A percentile compares a stretch with the other conserved stretches of the same genome.
These are phyloP conservation scores for Glycine soja DNA, from an alignment of 306 rosid genomes.

Conservation along the genomic window DNA sequence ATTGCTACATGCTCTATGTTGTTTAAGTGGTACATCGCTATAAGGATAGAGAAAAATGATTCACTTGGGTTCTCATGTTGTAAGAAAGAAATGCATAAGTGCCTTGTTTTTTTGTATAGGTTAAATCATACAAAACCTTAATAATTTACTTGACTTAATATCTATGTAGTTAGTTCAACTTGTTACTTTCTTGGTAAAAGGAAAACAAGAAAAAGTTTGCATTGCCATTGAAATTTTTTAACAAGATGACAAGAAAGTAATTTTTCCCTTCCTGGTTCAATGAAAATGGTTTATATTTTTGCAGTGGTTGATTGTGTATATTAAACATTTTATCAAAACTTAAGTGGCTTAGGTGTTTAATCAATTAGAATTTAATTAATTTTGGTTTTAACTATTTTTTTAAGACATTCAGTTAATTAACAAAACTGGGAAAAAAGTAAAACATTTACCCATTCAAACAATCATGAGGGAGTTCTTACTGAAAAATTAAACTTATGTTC, in stretches of 20 bases:
- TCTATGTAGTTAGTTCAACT: not conserved
- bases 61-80: slow-evolving; percentile 2
- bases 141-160: not conserved
- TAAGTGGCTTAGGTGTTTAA: not conserved
- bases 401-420: not conserved
- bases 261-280: not conserved
- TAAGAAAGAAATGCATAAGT: not conserved
- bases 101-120: not conserved
- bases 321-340: not conserved
- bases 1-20: not conserved
- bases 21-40: not conserved
- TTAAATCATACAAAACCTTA: not conserved
- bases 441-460: not conserved
- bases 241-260: slow-evolving; percentile 6
- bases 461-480: not conserved
- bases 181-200: not conserved
- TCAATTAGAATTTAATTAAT: slow-evolving; percentile 16
- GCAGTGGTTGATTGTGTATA: not conserved
- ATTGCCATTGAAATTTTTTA: not conserved
- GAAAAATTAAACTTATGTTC: not conserved
- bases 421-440: not conserved
- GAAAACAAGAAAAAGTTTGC: not conserved
- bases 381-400: slow-evolving; percentile 38
- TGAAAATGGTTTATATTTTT: slow-evolving; percentile 4
- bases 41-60: not conserved